Conservation (phyloP, 805 yeast genomes). For the Yarrowia yakushimensis region DNA sequence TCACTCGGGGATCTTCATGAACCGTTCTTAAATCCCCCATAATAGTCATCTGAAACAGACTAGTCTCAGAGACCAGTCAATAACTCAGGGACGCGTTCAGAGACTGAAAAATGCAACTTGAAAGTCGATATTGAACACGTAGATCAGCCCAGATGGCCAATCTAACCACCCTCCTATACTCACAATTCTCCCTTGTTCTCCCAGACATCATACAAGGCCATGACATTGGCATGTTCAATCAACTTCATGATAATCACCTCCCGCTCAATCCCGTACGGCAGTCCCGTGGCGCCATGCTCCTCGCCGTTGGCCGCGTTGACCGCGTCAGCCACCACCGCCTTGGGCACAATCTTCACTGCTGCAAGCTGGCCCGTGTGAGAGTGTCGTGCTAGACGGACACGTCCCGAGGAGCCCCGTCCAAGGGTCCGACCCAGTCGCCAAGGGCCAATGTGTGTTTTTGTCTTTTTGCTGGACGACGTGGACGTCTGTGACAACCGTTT, state of each 20-base stretch:
- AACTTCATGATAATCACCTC: slow-evolving; percentile 97
- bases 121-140: too few relatives aligned
- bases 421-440: slow-evolving; percentile 94
- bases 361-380: slow-evolving; percentile 81
- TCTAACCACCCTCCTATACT: slow-evolving; percentile 27
- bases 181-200: slow-evolving; percentile 83
- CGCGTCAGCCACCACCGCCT: slow-evolving; percentile 55
- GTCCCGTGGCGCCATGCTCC: slow-evolving; percentile 50
- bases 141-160: too few relatives aligned
- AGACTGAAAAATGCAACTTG: too few relatives aligned
- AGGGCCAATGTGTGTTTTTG: slow-evolving; percentile 76
- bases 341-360: slow-evolving; percentile 95
- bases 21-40: too few relatives aligned
- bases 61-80: too few relatives aligned
- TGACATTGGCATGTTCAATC: slow-evolving; percentile 87
- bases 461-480: slow-evolving; percentile 41
- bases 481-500: slow-evolving; percentile 50
- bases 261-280: slow-evolving; percentile 94
- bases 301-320: slow-evolving; percentile 32
- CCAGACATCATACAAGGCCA: slow-evolving; percentile 96
- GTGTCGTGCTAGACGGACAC: slow-evolving; percentile 90
- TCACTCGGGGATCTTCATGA: too few relatives aligned
- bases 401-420: slow-evolving; percentile 95
- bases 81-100: too few relatives aligned
- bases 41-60: too few relatives aligned